Evolutionary conservation across 1,284 basidiomycete species (phyloP).

Genomic region (Sanguinoderma infundibulare): DNA sequence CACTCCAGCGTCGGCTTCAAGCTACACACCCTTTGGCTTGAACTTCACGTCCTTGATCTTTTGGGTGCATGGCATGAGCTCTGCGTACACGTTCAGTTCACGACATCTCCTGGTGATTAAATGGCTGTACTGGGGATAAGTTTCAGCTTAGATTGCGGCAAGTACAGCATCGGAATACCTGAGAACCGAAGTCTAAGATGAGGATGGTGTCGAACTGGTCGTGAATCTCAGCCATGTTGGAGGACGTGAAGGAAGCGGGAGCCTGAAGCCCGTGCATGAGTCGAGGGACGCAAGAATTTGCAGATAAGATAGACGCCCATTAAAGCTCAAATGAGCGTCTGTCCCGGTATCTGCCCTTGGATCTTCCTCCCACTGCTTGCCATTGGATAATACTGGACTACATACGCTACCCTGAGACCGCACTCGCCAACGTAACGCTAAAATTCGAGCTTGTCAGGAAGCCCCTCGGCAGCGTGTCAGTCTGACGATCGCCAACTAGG

Average conservation of each 20-base stretch:
- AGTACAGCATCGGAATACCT: constrained; percentile 54
- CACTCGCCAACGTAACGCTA: too few relatives aligned
- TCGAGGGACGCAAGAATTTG: constrained; percentile 14
- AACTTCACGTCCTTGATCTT: constrained; percentile 90
- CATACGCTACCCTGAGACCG: too few relatives aligned
- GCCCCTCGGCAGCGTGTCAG: too few relatives aligned
- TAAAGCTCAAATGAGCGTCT: not conserved
- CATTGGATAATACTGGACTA: too few relatives aligned
- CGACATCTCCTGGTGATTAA: constrained; percentile 98
- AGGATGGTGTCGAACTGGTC: constrained; percentile 97
- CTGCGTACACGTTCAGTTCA: constrained; percentile 97
- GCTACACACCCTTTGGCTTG: constrained; percentile 87
- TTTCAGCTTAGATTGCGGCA: constrained; percentile 11
- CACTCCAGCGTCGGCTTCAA: too few relatives aligned
- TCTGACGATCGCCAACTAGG: too few relatives aligned
- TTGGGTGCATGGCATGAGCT: constrained; percentile 97
- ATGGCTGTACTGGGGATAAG: constrained; percentile 84
- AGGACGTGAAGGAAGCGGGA: not conserved
- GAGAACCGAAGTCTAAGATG: constrained; percentile 97
- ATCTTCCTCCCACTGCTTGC: too few relatives aligned
- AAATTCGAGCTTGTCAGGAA: too few relatives aligned
- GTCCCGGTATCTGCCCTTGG: too few relatives aligned
- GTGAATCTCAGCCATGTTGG: constrained; percentile 81
- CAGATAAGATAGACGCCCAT: constrained; percentile 26
- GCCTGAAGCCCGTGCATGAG: not conserved